phyloP scores from a whole-genome alignment of 1,139 yeast genomes.

The Debaryomyces coudertii region DNA sequence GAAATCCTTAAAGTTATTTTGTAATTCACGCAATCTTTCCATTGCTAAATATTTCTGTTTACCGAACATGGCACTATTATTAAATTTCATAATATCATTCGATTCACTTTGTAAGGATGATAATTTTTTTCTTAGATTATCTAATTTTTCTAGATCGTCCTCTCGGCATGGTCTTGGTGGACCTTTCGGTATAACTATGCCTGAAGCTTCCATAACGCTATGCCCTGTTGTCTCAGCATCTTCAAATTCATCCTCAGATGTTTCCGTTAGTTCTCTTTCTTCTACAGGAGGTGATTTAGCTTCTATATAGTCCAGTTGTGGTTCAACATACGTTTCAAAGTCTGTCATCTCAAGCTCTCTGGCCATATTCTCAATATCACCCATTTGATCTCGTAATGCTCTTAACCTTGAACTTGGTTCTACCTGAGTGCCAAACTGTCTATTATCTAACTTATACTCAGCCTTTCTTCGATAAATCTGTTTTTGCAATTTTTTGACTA shows the following conservation, averaged over 20 bases:
- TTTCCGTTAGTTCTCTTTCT: conserved; percentile 17
- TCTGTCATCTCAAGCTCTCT: conserved; percentile 86
- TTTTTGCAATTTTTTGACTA: conserved; percentile 54
- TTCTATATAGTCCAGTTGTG: conserved; percentile 12
- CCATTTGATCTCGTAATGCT: conserved; percentile 82
- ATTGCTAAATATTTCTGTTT: conserved; percentile 65
- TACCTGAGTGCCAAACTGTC: conserved; percentile 58
- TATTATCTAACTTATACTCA: conserved; percentile 59
- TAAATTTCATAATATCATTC: conserved; percentile 71
- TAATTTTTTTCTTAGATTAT: conserved; percentile 58
- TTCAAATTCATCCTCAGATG: conserved; percentile 14
- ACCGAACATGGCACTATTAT: conserved; percentile 59
- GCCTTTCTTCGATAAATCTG: conserved; percentile 66
- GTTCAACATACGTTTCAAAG: conserved; percentile 51
- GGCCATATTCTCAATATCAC: conserved; percentile 80
- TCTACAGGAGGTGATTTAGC: conserved; percentile 10
- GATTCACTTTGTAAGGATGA: conserved; percentile 70
- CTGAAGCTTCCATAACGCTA: neutral
- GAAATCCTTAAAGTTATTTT: conserved; percentile 60
- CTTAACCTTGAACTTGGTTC: conserved; percentile 82
- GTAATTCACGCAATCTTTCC: conserved; percentile 67
- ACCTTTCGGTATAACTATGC: conserved; percentile 22
- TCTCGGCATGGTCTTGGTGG: conserved; percentile 41
- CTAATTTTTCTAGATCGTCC: conserved; percentile 51
- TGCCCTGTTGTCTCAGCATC: conserved; percentile 23